Base-by-base conservation (phyloP, 31 red algal species). In the Endocladia muricata region DNA sequence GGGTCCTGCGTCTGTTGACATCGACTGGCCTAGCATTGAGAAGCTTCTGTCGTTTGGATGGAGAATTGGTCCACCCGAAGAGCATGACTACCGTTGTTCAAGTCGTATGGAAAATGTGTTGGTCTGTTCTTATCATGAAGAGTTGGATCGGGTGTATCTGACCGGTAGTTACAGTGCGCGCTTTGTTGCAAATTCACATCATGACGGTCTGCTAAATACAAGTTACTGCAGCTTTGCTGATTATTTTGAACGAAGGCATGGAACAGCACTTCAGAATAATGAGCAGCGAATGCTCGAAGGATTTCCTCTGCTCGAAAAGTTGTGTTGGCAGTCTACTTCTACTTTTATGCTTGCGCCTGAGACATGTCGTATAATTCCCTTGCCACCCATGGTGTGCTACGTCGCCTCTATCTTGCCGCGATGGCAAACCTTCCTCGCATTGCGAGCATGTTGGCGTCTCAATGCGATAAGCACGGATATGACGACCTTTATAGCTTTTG, bases 401-500 rank as follows among this genome's bases (percentile, higher is more conserved):
- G 75, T 84, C 36, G 67, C 75, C 1, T 61, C 69, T 39, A 41
- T 84, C 19, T 42, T 91, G 35, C 88, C 88, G n/a, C 41, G 35
- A 23, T 91, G 88, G 88, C 88, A 91, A 47, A 91, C 78, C 29
- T 91, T 91, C 57, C 52, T 91, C 3, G 79, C 88, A 13, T 51
- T 91, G 25, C 71, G 80, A 43, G 59, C 67, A 1, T 91, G 79
- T 41, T 84, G 88, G 79, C 61, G 78, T 28, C 61, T 65, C 30
- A 91, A 91, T 84, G 60, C 71, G 23, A 64, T 91, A 17, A 39
- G 67, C 34, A 31, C 2, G 2, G 41, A 75, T 77, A 62, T 71
- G 7, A 49, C 41, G 28, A 55, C 2, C n/a, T 90, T 90, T 52
- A 55, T 90, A 5, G 23, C 37, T 17, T 90, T 90, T 51, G 70